These are phyloP conservation scores for Rhazya stricta DNA, from an alignment of 257 asterid species.

Conservation along the genomic window DNA sequence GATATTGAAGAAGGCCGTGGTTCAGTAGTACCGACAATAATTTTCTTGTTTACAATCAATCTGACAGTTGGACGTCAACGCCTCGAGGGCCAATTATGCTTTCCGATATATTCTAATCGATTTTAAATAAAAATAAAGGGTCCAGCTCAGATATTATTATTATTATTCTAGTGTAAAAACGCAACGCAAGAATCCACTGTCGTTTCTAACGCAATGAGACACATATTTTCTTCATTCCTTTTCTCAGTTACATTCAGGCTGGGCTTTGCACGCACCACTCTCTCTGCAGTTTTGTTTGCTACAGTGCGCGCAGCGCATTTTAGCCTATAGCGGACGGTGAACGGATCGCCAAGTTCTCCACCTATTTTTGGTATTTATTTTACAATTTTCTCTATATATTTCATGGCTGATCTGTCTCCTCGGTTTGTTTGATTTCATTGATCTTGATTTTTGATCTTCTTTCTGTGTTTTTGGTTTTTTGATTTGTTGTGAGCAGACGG, in stretches of 20 bases:
- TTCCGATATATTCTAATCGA: no score
- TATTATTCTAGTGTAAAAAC: neutral
- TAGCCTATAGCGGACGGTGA: neutral
- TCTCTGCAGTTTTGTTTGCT: neutral
- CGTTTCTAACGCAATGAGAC: slow-evolving; percentile 1
- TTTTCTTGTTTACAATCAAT: neutral
- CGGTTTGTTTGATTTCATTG: neutral
- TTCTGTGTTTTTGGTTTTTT: neutral
- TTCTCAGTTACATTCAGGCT: neutral
- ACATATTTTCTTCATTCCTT: neutral
- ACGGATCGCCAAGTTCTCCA: neutral
- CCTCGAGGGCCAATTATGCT: slow-evolving; percentile 5
- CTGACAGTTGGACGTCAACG: slow-evolving; percentile 14
- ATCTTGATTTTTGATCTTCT: neutral
- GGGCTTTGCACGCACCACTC: neutral
- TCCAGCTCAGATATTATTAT: slow-evolving; percentile 11
- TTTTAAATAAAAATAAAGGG: neutral
- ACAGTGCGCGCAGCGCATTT: slow-evolving; percentile 6
- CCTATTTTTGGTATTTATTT: slow-evolving; percentile 2
- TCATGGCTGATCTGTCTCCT: slow-evolving; percentile 11
- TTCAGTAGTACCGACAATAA: slow-evolving; percentile 2
- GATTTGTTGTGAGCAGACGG: neutral
- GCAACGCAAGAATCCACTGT: neutral
- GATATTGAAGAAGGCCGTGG: neutral
- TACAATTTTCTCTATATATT: neutral